A percentile compares a stretch with the other conserved stretches of the same genome.
These are phyloP conservation scores for Lumnitzera racemosa DNA, from an alignment of 345 rosid genomes.

Conservation along the genomic window DNA sequence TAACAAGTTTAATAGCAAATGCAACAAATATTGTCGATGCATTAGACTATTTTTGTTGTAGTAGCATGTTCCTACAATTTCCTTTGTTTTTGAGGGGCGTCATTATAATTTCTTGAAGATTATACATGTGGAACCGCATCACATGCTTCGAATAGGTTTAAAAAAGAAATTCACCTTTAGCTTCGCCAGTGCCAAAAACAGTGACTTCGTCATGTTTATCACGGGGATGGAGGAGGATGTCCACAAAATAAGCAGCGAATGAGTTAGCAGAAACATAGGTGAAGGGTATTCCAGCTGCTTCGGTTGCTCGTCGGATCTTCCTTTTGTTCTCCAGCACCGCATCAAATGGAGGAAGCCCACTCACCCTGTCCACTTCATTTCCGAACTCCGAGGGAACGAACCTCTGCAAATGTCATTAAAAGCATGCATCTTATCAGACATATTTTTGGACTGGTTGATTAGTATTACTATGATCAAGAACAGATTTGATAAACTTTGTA, in stretches of 20 bases:
- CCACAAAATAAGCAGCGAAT: slow-evolving; percentile 22
- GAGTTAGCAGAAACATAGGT: slow-evolving; percentile 28
- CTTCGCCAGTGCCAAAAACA: slow-evolving; percentile 28
- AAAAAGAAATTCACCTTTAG: slow-evolving; percentile 13
- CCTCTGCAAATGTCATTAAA: slow-evolving; percentile 11
- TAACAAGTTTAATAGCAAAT: too few species aligned
- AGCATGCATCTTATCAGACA: too few species aligned
- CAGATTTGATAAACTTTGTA: too few species aligned
- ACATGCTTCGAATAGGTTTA: too few species aligned
- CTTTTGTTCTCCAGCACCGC: slow-evolving; percentile 20
- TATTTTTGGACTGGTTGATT: too few species aligned
- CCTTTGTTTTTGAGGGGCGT: too few species aligned
- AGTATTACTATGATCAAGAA: too few species aligned
- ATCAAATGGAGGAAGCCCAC: slow-evolving; percentile 20
- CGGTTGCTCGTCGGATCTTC: slow-evolving; percentile 26
- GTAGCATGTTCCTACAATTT: too few species aligned
- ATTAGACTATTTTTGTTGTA: too few species aligned
- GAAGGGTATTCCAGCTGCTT: slow-evolving; percentile 22
- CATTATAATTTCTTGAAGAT: too few species aligned
- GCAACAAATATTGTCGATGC: too few species aligned
- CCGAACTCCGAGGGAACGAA: slow-evolving; percentile 40
- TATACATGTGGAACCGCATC: background rate
- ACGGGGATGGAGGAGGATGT: slow-evolving; percentile 17
- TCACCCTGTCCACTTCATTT: slow-evolving; percentile 27
- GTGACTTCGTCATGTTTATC: slow-evolving; percentile 6